Percentiles rank a stretch among this genome's conserved stretches.
phyloP scores from a whole-genome alignment of 2,329 filamentous ascomycete genomes.

The Beauveria varroae region DNA sequence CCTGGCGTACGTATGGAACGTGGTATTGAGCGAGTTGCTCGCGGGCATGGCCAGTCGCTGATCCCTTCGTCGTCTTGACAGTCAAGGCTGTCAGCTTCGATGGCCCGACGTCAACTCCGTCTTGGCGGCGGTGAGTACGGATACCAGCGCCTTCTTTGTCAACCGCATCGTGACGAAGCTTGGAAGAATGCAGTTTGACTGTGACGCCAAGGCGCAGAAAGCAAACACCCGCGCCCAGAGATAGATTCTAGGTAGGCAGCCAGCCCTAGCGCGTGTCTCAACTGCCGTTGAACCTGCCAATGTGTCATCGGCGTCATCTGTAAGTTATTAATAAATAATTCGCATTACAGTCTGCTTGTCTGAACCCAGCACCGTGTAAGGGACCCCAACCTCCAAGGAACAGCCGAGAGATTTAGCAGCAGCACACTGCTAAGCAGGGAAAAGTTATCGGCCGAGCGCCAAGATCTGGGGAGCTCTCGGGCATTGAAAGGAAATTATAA shows the following conservation, averaged over 20 bases:
- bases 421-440: too few relatives aligned
- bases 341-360: not conserved
- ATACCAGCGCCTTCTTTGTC: not conserved
- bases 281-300: too few relatives aligned
- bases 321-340: not conserved
- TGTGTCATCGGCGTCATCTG: too few relatives aligned
- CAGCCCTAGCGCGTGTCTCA: not conserved
- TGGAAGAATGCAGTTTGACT: too few relatives aligned
- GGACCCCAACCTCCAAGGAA: not conserved
- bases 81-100: constrained; percentile 11
- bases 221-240: not conserved
- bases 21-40: constrained; percentile 15
- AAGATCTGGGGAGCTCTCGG: not conserved
- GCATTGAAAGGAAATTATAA: not conserved
- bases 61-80: constrained; percentile 26
- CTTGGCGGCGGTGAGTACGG: not conserved
- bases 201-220: not conserved
- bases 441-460: too few relatives aligned
- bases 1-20: constrained; percentile 32
- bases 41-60: constrained; percentile 25
- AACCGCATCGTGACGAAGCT: not conserved
- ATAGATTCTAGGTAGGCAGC: not conserved
- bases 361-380: not conserved
- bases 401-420: not conserved
- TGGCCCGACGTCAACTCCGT: not conserved